phyloP scores from a whole-genome alignment of 179 eudicot species.

The Gypsophila paniculata region DNA sequence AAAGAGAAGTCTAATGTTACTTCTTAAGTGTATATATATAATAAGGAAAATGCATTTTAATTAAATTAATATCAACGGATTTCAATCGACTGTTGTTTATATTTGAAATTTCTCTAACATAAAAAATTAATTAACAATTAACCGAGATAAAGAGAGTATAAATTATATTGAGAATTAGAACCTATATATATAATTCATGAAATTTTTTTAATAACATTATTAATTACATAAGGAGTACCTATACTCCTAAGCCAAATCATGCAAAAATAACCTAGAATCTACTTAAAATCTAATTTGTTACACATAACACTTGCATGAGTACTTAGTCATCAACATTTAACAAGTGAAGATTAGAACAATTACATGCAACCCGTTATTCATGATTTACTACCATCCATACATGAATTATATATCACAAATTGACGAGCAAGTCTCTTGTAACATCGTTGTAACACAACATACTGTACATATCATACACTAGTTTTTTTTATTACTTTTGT shows the following conservation, averaged over 20 bases:
- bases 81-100: no score
- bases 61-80: no score
- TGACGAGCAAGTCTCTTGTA: no score
- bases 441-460: no score
- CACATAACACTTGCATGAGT: neutral
- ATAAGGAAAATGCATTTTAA: neutral
- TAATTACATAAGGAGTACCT: no score
- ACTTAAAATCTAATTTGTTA: neutral
- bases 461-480: no score
- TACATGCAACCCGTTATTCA: constrained; percentile 1
- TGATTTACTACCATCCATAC: neutral
- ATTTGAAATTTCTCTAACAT: neutral
- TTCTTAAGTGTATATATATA: neutral
- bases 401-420: no score
- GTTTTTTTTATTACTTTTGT: no score
- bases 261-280: constrained; percentile 1
- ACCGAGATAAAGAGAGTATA: no score
- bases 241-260: neutral
- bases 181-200: no score
- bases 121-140: neutral
- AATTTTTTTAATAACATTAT: no score
- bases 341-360: constrained; percentile 4
- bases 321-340: neutral
- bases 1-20: neutral
- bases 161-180: no score